Conservation (phyloP, 164 flowering plant genomes). For the Houttuynia cordata region DNA sequence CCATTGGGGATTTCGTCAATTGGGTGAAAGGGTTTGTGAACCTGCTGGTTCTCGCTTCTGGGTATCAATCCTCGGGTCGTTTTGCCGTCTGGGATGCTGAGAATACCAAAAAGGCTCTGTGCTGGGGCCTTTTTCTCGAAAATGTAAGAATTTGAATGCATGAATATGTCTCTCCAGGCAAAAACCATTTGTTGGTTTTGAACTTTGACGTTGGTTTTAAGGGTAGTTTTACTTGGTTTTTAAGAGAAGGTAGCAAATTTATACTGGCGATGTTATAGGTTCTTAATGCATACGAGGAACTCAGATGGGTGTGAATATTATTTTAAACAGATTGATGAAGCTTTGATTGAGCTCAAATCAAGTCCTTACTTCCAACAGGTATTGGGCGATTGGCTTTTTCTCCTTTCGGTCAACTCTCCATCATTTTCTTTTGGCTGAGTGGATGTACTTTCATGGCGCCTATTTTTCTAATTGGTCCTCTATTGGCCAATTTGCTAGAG, state of each 20-base stretch:
- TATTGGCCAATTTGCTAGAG: no score
- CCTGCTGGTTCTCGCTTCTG: conserved; percentile 63
- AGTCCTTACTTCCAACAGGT: conserved; percentile 66
- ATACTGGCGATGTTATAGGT: conserved; percentile 20
- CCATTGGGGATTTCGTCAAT: conserved; percentile 42
- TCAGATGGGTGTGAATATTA: conserved; percentile 31
- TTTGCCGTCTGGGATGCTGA: conserved; percentile 53
- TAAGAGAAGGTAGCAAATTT: no score
- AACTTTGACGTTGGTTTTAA: neutral
- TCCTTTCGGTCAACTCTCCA: no score
- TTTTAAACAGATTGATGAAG: conserved; percentile 49
- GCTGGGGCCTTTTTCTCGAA: conserved; percentile 68
- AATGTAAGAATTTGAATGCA: conserved; percentile 25
- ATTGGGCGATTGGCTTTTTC: neutral
- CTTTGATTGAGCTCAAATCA: conserved; percentile 37
- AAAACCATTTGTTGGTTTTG: neutral
- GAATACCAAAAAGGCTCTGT: conserved; percentile 49
- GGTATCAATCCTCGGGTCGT: conserved; percentile 69
- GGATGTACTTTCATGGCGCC: no score
- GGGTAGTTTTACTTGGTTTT: neutral
- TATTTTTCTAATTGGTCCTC: no score
- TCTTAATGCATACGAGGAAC: conserved; percentile 17
- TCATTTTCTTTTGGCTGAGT: no score
- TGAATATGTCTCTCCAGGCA: neutral
- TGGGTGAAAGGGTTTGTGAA: conserved; percentile 66